A percentile compares a stretch with the other conserved stretches of the same genome.
Evolutionary conservation across 169 alveolate genomes (phyloP).

Genomic region (Plasmodium malariae): DNA sequence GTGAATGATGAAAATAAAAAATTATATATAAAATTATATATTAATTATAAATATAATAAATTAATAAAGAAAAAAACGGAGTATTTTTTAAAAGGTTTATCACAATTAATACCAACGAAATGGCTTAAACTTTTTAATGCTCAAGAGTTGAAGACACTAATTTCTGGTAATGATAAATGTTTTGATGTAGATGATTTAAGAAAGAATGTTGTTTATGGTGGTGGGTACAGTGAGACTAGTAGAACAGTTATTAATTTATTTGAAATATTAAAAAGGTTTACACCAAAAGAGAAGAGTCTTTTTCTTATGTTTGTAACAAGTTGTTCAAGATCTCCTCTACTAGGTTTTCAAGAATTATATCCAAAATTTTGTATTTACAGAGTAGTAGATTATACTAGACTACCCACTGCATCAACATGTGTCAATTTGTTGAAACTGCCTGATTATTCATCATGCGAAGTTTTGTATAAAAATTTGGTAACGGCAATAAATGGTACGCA

Average conservation of each 20-base stretch:
- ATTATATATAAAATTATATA: conserved; percentile 89
- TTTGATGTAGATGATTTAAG: conserved; percentile 93
- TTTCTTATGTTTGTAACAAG: conserved; percentile 96
- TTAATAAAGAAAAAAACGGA: conserved; percentile 89
- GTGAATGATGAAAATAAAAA: conserved; percentile 89
- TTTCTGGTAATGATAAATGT: conserved; percentile 93
- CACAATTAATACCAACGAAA: conserved; percentile 90
- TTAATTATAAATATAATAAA: conserved; percentile 92
- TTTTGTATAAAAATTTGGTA: conserved; percentile 86
- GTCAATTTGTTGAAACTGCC: conserved; percentile 96
- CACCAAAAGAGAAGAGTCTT: conserved; percentile 90
- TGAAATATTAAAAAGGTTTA: conserved; percentile 90
- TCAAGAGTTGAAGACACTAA: conserved; percentile 94
- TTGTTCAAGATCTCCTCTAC: conserved; percentile 96
- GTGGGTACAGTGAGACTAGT: conserved; percentile 90
- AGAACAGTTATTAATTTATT: conserved; percentile 92
- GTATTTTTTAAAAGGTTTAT: conserved; percentile 93
- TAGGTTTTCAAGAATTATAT: conserved; percentile 93
- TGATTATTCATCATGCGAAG: conserved; percentile 89
- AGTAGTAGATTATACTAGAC: conserved; percentile 88
- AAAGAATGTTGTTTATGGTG: conserved; percentile 92
- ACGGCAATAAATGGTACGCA: conserved; percentile 92
- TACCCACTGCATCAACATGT: conserved; percentile 98
- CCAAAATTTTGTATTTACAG: conserved; percentile 95
- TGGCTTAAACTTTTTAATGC: conserved; percentile 94